Conservation (phyloP, 306 rosid species). For the Quercus suber region DNA sequence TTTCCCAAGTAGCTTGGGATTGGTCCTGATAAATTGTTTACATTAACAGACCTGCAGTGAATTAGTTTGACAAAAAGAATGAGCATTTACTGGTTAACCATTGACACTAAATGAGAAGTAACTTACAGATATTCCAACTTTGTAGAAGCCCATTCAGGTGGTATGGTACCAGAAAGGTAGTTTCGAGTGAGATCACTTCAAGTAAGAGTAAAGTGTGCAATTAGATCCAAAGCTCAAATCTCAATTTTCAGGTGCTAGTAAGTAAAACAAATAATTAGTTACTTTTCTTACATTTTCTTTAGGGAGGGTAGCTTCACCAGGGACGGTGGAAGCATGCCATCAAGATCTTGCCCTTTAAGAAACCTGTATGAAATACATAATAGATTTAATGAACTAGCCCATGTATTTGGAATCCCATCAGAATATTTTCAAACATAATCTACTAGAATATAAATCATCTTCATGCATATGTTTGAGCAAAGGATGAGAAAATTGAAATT, state of each 20-base stretch:
- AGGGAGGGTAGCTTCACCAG: conserved; percentile 21
- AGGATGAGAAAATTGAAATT: too few species aligned
- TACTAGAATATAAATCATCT: too few species aligned
- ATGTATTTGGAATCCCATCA: too few species aligned
- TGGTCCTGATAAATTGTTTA: conserved; percentile 33
- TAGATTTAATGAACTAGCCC: too few species aligned
- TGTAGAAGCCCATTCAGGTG: conserved; percentile 21
- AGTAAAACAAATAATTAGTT: neutral
- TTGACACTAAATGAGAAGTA: neutral
- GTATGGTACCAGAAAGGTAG: conserved; percentile 28
- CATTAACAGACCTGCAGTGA: conserved; percentile 24
- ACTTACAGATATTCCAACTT: conserved; percentile 25
- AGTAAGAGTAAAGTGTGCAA: neutral
- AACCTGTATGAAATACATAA: neutral
- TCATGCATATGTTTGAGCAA: too few species aligned
- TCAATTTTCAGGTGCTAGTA: neutral
- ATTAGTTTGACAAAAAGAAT: neutral
- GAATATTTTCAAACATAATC: too few species aligned
- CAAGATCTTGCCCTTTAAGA: conserved; percentile 26
- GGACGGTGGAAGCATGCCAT: conserved; percentile 29
- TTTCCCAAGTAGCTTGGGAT: conserved; percentile 28
- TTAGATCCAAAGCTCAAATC: neutral
- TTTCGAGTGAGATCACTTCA: conserved; percentile 15
- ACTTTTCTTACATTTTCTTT: conserved; percentile 5
- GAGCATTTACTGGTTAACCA: neutral